These are phyloP conservation scores for Vigna nakashimae DNA, from an alignment of 306 rosid genomes.

Conservation along the genomic window DNA sequence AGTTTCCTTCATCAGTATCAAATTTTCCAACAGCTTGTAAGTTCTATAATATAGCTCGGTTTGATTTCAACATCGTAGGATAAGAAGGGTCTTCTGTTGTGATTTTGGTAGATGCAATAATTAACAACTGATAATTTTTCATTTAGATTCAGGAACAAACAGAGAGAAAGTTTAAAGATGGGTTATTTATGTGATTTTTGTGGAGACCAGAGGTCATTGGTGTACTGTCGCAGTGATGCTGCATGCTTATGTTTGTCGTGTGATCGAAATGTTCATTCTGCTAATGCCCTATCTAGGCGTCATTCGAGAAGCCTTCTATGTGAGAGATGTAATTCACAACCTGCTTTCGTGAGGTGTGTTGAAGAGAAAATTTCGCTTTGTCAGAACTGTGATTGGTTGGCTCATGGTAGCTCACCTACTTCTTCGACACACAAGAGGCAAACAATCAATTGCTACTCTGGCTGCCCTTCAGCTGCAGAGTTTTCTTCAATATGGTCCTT, in stretches of 20 bases:
- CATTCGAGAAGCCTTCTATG: slow-evolving; percentile 86
- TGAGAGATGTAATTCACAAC: slow-evolving; percentile 85
- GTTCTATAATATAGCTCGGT: slow-evolving; percentile 23
- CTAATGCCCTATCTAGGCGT: slow-evolving; percentile 92
- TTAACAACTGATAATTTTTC: slow-evolving; percentile 46
- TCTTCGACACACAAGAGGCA: slow-evolving; percentile 77
- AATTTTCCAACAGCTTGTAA: slow-evolving; percentile 39
- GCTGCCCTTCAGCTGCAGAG: slow-evolving; percentile 93
- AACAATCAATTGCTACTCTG: slow-evolving; percentile 79
- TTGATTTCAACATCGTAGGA: slow-evolving; percentile 17
- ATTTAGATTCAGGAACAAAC: slow-evolving; percentile 42
- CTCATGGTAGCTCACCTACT: slow-evolving; percentile 69
- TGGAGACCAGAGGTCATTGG: slow-evolving; percentile 86
- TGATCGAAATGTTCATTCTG: slow-evolving; percentile 95
- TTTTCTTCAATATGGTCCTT: slow-evolving; percentile 96
- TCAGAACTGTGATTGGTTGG: slow-evolving; percentile 94
- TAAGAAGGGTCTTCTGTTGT: slow-evolving; percentile 36
- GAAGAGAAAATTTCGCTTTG: slow-evolving; percentile 90
- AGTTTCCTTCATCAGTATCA: slow-evolving; percentile 30
- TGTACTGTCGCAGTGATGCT: slow-evolving; percentile 91
- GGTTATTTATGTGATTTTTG: slow-evolving; percentile 92
- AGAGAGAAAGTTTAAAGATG: slow-evolving; percentile 58
- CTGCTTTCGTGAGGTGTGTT: slow-evolving; percentile 80
- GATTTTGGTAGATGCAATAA: slow-evolving; percentile 31
- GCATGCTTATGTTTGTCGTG: slow-evolving; percentile 95